Conservation (phyloP, 495 filamentous ascomycete species). For the Echria macrotheca region DNA sequence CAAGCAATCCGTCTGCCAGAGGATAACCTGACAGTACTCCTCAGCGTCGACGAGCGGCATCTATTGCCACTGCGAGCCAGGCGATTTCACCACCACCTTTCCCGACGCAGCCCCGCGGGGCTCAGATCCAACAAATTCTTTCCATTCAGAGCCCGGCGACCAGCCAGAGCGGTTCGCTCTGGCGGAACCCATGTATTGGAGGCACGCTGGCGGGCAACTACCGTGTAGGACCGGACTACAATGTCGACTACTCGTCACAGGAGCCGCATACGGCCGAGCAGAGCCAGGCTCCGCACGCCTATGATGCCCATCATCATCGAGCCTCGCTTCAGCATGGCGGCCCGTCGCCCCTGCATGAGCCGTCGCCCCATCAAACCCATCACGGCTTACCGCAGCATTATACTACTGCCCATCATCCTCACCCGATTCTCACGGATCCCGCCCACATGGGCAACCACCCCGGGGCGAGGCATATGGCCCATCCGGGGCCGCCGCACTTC, state of each 20-base stretch:
- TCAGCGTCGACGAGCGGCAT: slow-evolving; percentile 5
- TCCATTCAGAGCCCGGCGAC: slow-evolving; percentile 52
- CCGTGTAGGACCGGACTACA: slow-evolving; percentile 53
- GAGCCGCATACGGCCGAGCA: slow-evolving; percentile 53
- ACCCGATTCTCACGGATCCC: slow-evolving; percentile 45
- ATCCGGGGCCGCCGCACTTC: slow-evolving; percentile 42
- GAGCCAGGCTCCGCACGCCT: slow-evolving; percentile 45
- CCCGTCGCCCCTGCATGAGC: slow-evolving; percentile 37
- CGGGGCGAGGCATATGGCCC: slow-evolving; percentile 41
- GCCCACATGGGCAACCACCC: slow-evolving; percentile 40
- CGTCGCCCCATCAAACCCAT: slow-evolving; percentile 38
- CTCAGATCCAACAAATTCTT: slow-evolving; percentile 44
- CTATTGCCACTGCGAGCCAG: slow-evolving; percentile 1
- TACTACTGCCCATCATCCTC: slow-evolving; percentile 42
- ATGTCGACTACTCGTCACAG: slow-evolving; percentile 60
- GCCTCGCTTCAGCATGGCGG: slow-evolving; percentile 42
- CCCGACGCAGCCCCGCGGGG: slow-evolving; percentile 41
- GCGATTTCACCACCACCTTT: slow-evolving; percentile 12
- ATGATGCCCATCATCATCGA: slow-evolving; percentile 48
- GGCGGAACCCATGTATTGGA: slow-evolving; percentile 66
- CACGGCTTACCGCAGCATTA: slow-evolving; percentile 49
- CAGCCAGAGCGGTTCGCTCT: slow-evolving; percentile 67
- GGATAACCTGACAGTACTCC: slow-evolving; percentile 15
- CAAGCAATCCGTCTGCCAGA: too few species aligned
- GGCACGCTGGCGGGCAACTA: slow-evolving; percentile 63